Conservation (phyloP, 768 basidiomycete genomes). For the Pleurotus cornucopiae region DNA sequence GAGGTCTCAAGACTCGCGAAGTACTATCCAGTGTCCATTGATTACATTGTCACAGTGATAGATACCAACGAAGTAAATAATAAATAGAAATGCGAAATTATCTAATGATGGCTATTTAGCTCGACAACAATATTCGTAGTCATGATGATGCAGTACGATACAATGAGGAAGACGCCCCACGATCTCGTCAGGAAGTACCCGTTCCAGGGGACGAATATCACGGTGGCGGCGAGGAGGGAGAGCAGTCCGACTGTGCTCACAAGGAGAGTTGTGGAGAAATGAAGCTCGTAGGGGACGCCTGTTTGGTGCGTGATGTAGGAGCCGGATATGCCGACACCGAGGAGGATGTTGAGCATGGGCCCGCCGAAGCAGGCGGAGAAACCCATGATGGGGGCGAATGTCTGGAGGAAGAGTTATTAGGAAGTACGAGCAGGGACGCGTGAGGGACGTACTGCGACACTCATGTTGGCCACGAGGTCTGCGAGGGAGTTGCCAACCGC, state of each 20-base stretch:
- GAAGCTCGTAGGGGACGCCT: constrained; percentile 58
- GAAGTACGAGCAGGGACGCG: background rate
- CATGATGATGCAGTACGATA: constrained; percentile 75
- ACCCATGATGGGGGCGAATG: constrained; percentile 90
- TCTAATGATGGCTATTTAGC: constrained; percentile 28
- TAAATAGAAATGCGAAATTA: background rate
- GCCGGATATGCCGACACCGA: constrained; percentile 90
- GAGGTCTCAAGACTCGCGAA: too few species aligned
- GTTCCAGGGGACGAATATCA: constrained; percentile 83
- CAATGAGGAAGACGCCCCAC: constrained; percentile 82
- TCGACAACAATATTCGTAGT: constrained; percentile 76
- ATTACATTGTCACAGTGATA: too few species aligned
- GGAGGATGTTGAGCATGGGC: constrained; percentile 87
- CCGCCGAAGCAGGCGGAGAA: constrained; percentile 95
- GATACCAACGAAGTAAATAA: too few species aligned
- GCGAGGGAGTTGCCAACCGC: constrained; percentile 95
- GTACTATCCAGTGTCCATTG: too few species aligned
- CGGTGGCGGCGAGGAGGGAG: constrained; percentile 63
- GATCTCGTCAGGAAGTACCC: constrained; percentile 71
- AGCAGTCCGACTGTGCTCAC: constrained; percentile 85
- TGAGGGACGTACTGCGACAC: constrained; percentile 66
- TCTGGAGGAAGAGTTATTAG: constrained; percentile 28
- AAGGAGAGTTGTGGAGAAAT: constrained; percentile 79
- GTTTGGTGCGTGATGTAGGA: constrained; percentile 75
- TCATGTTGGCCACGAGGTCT: constrained; percentile 95